Base-by-base conservation (phyloP, 2,329 filamentous ascomycete species). In the Trematosphaeria pertusa region DNA sequence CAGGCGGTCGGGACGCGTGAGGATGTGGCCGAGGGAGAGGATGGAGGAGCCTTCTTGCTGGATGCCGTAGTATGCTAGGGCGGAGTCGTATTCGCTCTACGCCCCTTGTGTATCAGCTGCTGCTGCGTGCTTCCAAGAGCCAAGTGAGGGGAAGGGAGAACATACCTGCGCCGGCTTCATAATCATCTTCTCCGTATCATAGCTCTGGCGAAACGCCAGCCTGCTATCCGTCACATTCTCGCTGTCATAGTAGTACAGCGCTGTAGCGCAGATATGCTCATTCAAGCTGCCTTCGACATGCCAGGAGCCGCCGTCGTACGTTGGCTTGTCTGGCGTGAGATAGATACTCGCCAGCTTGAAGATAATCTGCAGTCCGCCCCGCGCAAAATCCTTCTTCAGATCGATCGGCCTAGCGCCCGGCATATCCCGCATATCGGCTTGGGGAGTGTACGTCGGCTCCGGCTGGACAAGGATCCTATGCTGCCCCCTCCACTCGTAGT, bases 241-340 rank as follows among this genome's bases (percentile, higher is more conserved):
- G 34, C 62, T 69, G 48, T 85, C 80, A 56, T 82, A 83, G 63
- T 84, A 84, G 65, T 83, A 85, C 18, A 87, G 70, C 0, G 83
- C 81, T 0, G 82, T 83, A 0, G 83, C 82, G 52, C 77, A 79
- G 31, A 88, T 86, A 50, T 81, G 81, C 65, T 88, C 85, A 54
- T 87, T 87, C 66, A 70, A 50, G 21, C 42, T 43, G 10, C 71
- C 71, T 53, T 75, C 72, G 18, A 78, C 58, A 53, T 84, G 81
- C 77, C 81, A 84, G 2, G 65, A 68, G 1, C 81, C 81, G 15
- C 80, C 80, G 0, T 68, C 62, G 53, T 82, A 87, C 0, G 55
- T 55, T 0, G 83, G 80, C 1, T 81, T 76, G 12, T 81, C 79
- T 0, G 84, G 84, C 0, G 77, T 81, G 0, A 86, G 72, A 24